Evolutionary conservation across 1,284 basidiomycete genomes (phyloP).

Genomic region (Boletellus deceptivus): DNA sequence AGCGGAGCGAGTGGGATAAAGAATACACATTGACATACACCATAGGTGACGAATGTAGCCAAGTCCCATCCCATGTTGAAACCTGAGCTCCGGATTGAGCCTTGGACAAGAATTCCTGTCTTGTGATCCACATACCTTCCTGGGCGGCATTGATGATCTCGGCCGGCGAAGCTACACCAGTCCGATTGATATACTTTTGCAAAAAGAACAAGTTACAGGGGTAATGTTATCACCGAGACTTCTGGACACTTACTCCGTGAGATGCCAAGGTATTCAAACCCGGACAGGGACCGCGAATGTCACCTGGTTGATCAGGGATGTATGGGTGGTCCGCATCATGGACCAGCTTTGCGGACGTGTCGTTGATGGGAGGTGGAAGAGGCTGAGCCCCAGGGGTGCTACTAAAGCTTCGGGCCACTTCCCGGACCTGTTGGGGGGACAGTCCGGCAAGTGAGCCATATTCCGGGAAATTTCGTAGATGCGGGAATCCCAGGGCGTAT

Average conservation of each 20-base stretch:
- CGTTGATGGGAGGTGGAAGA: slow-evolving; percentile 19
- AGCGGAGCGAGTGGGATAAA: background rate
- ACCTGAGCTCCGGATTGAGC: slow-evolving; percentile 7
- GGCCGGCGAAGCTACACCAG: slow-evolving; percentile 23
- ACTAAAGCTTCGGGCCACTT: slow-evolving; percentile 19
- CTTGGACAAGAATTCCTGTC: background rate
- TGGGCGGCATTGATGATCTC: slow-evolving; percentile 29
- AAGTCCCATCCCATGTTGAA: slow-evolving; percentile 28
- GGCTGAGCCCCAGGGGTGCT: slow-evolving; percentile 27
- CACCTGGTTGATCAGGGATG: slow-evolving; percentile 15
- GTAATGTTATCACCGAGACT: background rate
- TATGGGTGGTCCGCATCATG: slow-evolving; percentile 25
- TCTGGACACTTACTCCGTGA: slow-evolving; percentile 32
- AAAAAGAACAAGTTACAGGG: background rate
- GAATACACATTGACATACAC: slow-evolving; percentile 8
- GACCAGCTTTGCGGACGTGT: slow-evolving; percentile 29
- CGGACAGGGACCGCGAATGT: slow-evolving; percentile 46
- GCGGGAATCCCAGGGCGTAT: slow-evolving; percentile 11
- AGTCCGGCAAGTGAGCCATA: slow-evolving; percentile 24
- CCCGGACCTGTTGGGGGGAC: slow-evolving; percentile 60
- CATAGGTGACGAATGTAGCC: slow-evolving; percentile 25
- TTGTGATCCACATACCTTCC: slow-evolving; percentile 9
- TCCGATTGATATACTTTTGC: slow-evolving; percentile 21
- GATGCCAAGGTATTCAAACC: slow-evolving; percentile 49
- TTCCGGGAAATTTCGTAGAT: slow-evolving; percentile 17